Conservation (phyloP, 805 yeast species). For the Metschnikowia baotianmanensis region DNA sequence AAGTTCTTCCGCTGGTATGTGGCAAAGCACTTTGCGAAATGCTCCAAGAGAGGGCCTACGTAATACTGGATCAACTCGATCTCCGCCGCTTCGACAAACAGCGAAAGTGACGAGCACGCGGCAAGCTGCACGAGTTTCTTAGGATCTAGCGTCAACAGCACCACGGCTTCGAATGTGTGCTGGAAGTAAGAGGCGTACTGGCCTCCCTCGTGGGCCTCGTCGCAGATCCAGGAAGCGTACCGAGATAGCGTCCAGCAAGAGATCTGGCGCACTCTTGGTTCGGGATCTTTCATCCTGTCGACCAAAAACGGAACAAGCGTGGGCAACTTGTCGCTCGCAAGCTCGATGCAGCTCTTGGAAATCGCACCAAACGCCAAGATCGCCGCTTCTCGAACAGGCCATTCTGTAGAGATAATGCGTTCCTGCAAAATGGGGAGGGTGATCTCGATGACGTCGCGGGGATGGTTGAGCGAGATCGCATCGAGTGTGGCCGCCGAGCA, state of each 20-base stretch:
- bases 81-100: constrained; percentile 76
- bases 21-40: constrained; percentile 70
- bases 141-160: constrained; percentile 71
- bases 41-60: constrained; percentile 63
- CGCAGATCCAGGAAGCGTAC: constrained; percentile 77
- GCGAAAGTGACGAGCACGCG: constrained; percentile 84
- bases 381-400: constrained; percentile 93
- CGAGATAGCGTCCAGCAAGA: constrained; percentile 95
- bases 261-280: constrained; percentile 87
- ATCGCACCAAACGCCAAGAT: constrained; percentile 94
- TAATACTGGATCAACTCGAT: constrained; percentile 58
- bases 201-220: constrained; percentile 61
- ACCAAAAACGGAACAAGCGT: constrained; percentile 81
- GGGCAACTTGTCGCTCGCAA: constrained; percentile 70
- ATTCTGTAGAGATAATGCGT: constrained; percentile 62
- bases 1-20: constrained; percentile 80
- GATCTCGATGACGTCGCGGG: constrained; percentile 62
- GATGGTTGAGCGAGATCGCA: constrained; percentile 64
- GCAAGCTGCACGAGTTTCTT: constrained; percentile 95
- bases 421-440: constrained; percentile 76
- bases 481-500: constrained; percentile 95
- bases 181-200: constrained; percentile 63
- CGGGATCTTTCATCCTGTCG: constrained; percentile 68
- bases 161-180: constrained; percentile 75
- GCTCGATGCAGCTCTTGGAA: constrained; percentile 80